These are phyloP conservation scores for Mangifera indica DNA, from an alignment of 345 rosid genomes.

Conservation along the genomic window DNA sequence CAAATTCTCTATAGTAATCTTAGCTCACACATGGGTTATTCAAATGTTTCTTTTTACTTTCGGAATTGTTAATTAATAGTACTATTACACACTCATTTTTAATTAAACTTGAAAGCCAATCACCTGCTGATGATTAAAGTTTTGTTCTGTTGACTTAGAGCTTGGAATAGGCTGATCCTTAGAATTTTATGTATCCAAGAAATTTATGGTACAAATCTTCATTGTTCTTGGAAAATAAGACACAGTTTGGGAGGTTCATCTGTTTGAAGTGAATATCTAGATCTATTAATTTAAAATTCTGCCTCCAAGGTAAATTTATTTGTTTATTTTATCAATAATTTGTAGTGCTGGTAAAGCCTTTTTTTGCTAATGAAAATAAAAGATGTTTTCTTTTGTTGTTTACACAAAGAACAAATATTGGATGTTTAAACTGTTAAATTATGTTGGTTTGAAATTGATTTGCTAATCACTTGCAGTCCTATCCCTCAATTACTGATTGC, in stretches of 20 bases:
- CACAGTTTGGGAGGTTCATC: conserved; percentile 11
- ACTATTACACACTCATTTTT: neutral
- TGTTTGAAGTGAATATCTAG: conserved; percentile 11
- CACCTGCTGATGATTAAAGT: neutral
- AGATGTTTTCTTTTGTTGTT: neutral
- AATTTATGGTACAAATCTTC: conserved; percentile 6
- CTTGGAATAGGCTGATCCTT: neutral
- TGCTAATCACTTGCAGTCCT: conserved; percentile 53
- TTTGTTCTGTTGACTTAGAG: neutral
- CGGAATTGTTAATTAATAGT: neutral
- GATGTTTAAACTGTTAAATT: conserved; percentile 1
- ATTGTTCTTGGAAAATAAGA: conserved; percentile 1
- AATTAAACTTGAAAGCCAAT: conserved; percentile 5
- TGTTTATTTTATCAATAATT: neutral
- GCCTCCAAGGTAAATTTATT: neutral
- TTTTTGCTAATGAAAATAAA: neutral
- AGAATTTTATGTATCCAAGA: conserved; percentile 15
- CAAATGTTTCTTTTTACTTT: conserved; percentile 2
- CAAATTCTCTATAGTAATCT: conserved; percentile 1
- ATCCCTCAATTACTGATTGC: conserved; percentile 72
- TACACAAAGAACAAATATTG: neutral
- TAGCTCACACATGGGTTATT: neutral
- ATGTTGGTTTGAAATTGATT: conserved; percentile 11
- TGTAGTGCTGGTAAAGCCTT: neutral
- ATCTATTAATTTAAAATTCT: conserved; percentile 4